Percentiles rank a stretch among this genome's conserved stretches.
phyloP scores from a whole-genome alignment of 768 basidiomycete genomes.

The Cystoderma amianthinum region DNA sequence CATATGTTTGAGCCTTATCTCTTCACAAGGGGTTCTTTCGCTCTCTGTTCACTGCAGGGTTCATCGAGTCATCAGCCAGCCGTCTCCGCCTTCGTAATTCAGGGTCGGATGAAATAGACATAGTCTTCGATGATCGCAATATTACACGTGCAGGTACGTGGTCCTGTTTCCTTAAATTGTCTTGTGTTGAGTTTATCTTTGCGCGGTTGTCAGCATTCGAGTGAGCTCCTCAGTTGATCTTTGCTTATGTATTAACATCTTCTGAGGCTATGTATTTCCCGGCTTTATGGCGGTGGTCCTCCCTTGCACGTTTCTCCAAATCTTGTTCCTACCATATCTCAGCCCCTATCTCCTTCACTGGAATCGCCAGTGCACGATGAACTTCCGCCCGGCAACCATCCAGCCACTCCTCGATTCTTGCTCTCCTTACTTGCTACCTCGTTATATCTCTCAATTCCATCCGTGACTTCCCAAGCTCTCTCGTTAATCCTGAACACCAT shows the following conservation, averaged over 20 bases:
- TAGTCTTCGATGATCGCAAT: slow-evolving; percentile 79
- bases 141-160: slow-evolving; percentile 79
- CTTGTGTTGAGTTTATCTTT: no score
- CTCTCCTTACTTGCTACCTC: slow-evolving; percentile 84
- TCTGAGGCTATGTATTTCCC: slow-evolving; percentile 72
- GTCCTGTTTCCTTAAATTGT: slow-evolving; percentile 2
- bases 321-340: slow-evolving; percentile 54
- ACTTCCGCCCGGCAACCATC: slow-evolving; percentile 51
- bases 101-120: slow-evolving; percentile 49
- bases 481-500: slow-evolving; percentile 63
- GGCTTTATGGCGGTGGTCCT: slow-evolving; percentile 85
- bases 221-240: slow-evolving; percentile 38
- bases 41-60: slow-evolving; percentile 79
- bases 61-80: slow-evolving; percentile 48
- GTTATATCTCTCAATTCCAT: slow-evolving; percentile 78
- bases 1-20: slow-evolving; percentile 1
- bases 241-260: slow-evolving; percentile 4
- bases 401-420: slow-evolving; percentile 74
- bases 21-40: slow-evolving; percentile 72
- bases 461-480: slow-evolving; percentile 71
- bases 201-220: slow-evolving; percentile 72
- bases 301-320: slow-evolving; percentile 58
- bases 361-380: slow-evolving; percentile 23
- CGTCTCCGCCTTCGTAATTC: slow-evolving; percentile 13
- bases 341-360: slow-evolving; percentile 72